Base-by-base conservation (phyloP, 257 asterid species). In the Solanum piurae region DNA sequence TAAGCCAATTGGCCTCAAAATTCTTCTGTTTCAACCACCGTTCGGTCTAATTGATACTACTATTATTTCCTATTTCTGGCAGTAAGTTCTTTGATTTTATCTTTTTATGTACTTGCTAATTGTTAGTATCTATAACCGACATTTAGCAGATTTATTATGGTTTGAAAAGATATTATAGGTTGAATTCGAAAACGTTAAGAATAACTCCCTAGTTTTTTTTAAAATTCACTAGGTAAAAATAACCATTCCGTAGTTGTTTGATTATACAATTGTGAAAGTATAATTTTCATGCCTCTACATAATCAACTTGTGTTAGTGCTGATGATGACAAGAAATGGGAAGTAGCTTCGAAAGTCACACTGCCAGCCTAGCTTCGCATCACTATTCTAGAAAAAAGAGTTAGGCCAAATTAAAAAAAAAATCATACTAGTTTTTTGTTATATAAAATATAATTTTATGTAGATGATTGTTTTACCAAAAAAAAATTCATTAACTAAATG, bases 301-400 rank as follows among this genome's bases (percentile, higher is more conserved):
- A 77, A 76, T n/a, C 83, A 40, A 77, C 40, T 44, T 44, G 40
- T 44, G 8, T 42, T 2, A 77, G 7, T 7, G 38, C 44, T 27
- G 85, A 79, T 27, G 16, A 27, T 7, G 38, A 44, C 66, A 27
- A 44, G 66, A 79, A 42, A 27, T 79, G 27, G 66, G 66, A 79
- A 44, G 85, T 80, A 80, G 25, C 85, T 80, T 44, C n/a, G 68
- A 44, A 27, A 80, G 11, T 46, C 27, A 3, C 40, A 46, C 6
- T 16, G 38, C 85, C 85, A 80, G 85, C 85, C 27, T 80, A 9
- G 40, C 37, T 25, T 77, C 84, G 7, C 62, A 40, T 33, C 60
- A 6, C 36, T 12, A 77, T 77, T 42, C 62, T 25, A 42, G 84
- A 14, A n/a, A 77, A 36, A 25, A 13, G 84, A 77, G 84, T 25